Percentiles rank a stretch among this genome's conserved stretches.
Evolutionary conservation across 495 filamentous ascomycete species (phyloP).

Genomic region (Tuber microsphaerosporum): DNA sequence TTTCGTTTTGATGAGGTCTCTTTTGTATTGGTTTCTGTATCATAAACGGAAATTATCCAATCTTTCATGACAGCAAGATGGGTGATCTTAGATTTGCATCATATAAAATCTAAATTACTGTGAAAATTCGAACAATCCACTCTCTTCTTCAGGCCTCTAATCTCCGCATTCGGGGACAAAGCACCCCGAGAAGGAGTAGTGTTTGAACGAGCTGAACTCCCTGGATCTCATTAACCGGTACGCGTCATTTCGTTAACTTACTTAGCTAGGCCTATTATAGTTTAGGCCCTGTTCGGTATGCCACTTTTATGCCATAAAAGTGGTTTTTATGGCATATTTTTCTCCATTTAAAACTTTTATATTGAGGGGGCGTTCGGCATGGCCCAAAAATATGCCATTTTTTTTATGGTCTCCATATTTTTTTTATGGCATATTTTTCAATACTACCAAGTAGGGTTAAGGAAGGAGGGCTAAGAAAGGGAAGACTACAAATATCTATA

Average conservation of each 20-base stretch:
- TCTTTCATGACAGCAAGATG: background rate
- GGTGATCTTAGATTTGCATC: background rate
- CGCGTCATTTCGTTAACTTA: background rate
- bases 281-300: no score
- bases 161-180: background rate
- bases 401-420: no score
- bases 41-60: slow-evolving; percentile 1
- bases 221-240: background rate
- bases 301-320: no score
- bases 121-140: background rate
- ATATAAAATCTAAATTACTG: background rate
- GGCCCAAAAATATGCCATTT: no score
- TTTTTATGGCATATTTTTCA: no score
- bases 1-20: background rate
- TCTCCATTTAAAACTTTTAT: no score
- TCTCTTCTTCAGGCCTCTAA: background rate
- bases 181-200: background rate
- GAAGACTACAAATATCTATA: no score
- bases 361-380: no score
- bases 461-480: no score
- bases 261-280: background rate
- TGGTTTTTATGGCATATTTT: no score
- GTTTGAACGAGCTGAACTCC: background rate
- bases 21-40: slow-evolving; percentile 2
- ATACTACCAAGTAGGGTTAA: no score